Conservation (phyloP, 1,139 yeast genomes). For the Lodderomyces margitis region DNA sequence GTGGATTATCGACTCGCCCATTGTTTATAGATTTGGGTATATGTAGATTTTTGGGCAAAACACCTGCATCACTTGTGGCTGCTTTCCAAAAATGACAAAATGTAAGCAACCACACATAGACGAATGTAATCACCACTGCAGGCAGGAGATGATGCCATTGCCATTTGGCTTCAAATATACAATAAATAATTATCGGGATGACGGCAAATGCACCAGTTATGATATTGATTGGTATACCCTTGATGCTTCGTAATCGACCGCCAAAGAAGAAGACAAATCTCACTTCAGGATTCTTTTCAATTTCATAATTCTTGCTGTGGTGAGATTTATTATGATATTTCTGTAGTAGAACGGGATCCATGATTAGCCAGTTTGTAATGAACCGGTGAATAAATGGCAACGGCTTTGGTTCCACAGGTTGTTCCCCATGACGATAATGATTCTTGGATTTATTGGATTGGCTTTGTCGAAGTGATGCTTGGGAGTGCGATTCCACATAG, state of each 20-base stretch:
- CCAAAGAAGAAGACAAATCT: slow-evolving; percentile 54
- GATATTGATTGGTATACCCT: slow-evolving; percentile 35
- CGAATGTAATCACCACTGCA: slow-evolving; percentile 54
- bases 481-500: slow-evolving; percentile 3
- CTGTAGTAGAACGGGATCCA: slow-evolving; percentile 31
- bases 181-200: slow-evolving; percentile 49
- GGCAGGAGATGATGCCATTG: slow-evolving; percentile 58
- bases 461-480: background rate
- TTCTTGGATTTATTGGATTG: background rate
- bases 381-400: slow-evolving; percentile 20
- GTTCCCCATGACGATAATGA: background rate
- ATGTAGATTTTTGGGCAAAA: slow-evolving; percentile 68
- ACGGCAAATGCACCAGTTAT: slow-evolving; percentile 34
- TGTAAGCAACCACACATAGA: slow-evolving; percentile 56
- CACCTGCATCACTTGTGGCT: slow-evolving; percentile 68
- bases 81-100: slow-evolving; percentile 51
- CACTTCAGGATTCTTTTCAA: slow-evolving; percentile 29
- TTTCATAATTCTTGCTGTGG: slow-evolving; percentile 34
- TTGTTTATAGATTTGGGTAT: slow-evolving; percentile 31
- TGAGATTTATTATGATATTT: slow-evolving; percentile 6
- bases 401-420: background rate
- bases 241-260: slow-evolving; percentile 54
- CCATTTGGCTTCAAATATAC: slow-evolving; percentile 51
- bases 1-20: slow-evolving; percentile 25
- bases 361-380: slow-evolving; percentile 44